Percentiles rank a stretch among this genome's conserved stretches.
Evolutionary conservation across 345 rosid genomes (phyloP).

Genomic region (Microthlaspi erraticum): DNA sequence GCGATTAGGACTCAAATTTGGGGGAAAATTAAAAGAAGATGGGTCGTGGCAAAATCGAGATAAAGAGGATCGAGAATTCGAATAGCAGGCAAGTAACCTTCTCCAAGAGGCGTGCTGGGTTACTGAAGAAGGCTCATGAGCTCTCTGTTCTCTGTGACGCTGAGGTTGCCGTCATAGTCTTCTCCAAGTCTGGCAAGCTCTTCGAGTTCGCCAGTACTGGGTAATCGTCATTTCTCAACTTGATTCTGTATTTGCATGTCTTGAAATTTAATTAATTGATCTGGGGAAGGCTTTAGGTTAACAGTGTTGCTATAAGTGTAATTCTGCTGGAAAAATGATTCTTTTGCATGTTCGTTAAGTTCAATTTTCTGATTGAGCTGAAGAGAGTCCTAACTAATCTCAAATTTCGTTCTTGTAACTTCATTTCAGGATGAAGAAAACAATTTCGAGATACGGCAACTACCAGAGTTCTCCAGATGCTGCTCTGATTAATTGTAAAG

Average conservation of each 20-base stretch:
- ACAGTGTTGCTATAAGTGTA: background rate
- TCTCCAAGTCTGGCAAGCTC: conserved; percentile 93
- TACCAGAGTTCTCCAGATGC: conserved; percentile 57
- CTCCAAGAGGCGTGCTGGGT: conserved; percentile 89
- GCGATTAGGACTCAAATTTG: conserved; percentile 1
- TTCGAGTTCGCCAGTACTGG: conserved; percentile 84
- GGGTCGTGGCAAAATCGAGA: conserved; percentile 98
- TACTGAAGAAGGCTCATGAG: conserved; percentile 90
- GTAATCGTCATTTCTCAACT: conserved; percentile 42
- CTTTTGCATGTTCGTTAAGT: conserved; percentile 37
- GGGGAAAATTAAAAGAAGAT: conserved; percentile 38
- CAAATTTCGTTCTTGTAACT: background rate
- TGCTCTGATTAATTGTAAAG: conserved; percentile 49
- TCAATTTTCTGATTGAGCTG: background rate
- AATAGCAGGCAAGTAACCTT: conserved; percentile 97
- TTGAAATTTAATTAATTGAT: background rate
- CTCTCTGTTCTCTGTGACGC: conserved; percentile 92
- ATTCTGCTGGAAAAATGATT: background rate
- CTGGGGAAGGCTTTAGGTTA: background rate
- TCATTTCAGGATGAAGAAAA: conserved; percentile 68
- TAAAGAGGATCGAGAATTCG: conserved; percentile 90
- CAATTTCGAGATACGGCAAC: conserved; percentile 70
- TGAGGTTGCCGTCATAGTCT: conserved; percentile 91
- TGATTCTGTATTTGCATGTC: conserved; percentile 26
- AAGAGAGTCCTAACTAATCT: conserved; percentile 3